Conservation (phyloP, 2,329 filamentous ascomycete genomes). For the Fusarium cyanostomum region DNA sequence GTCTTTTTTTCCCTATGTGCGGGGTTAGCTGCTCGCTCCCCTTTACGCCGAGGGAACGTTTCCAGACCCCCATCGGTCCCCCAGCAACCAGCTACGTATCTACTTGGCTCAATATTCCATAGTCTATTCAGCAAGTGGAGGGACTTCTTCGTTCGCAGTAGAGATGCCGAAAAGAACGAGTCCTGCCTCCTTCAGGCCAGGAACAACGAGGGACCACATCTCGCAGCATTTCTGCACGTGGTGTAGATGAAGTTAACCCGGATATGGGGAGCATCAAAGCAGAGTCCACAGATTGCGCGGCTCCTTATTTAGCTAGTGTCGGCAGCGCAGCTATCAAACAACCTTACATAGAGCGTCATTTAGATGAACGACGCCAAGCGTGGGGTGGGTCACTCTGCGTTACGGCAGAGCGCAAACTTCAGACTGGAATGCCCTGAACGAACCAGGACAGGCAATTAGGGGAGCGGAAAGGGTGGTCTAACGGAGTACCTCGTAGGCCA, state of each 20-base stretch:
- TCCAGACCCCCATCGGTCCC: constrained; percentile 14
- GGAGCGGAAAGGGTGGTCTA: neutral
- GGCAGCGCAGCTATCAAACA: constrained; percentile 13
- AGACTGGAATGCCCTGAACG: neutral
- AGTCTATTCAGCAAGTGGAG: neutral
- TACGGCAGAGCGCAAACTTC: neutral
- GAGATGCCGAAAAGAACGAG: neutral
- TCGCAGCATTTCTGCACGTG: neutral
- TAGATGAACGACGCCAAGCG: constrained; percentile 13
- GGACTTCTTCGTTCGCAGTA: neutral
- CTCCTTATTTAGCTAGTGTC: neutral
- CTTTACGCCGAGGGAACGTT: constrained; percentile 38
- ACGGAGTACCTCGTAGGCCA: neutral
- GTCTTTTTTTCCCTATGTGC: constrained; percentile 21
- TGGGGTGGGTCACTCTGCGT: constrained; percentile 7
- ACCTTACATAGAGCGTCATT: constrained; percentile 3
- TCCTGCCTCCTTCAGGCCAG: constrained; percentile 1
- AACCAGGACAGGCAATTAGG: neutral
- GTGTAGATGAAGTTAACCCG: neutral
- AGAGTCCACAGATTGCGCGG: constrained; percentile 1
- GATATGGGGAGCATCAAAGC: constrained; percentile 23
- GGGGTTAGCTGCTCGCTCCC: constrained; percentile 41
- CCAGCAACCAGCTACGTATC: constrained; percentile 14
- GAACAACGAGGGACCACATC: constrained; percentile 9
- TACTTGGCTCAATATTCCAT: neutral